Conservation (phyloP, 1,284 basidiomycete genomes). For the Peniophora sp. region DNA sequence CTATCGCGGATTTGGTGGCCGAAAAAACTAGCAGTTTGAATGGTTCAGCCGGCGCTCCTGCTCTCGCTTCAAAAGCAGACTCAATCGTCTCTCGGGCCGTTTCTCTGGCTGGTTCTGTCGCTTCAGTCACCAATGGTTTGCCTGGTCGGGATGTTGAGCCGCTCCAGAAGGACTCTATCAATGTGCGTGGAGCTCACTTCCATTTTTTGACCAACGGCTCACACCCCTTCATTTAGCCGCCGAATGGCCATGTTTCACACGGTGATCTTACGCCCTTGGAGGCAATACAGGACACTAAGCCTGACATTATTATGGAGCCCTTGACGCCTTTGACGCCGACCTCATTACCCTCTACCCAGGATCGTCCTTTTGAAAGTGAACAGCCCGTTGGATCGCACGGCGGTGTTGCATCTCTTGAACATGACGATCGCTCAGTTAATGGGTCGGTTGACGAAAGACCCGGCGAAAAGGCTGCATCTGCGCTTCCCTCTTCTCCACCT, state of each 20-base stretch:
- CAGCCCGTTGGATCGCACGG: not conserved
- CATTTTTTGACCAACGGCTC: no score
- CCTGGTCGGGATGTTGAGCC: no score
- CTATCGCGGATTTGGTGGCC: not conserved
- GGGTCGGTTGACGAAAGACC: not conserved
- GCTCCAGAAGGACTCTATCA: no score
- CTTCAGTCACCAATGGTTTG: no score
- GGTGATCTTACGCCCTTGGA: no score
- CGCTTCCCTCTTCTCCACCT: not conserved
- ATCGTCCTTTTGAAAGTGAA: conserved; percentile 4
- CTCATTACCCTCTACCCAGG: no score
- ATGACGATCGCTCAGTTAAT: not conserved
- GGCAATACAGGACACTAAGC: no score
- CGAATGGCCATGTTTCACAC: no score
- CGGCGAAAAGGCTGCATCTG: not conserved
- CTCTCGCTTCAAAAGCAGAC: not conserved
- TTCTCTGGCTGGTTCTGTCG: not conserved
- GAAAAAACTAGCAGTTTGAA: conserved; percentile 2
- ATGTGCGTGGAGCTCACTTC: no score
- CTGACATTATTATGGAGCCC: no score
- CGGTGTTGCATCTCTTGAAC: not conserved
- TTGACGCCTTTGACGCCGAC: no score
- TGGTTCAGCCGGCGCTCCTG: conserved; percentile 3
- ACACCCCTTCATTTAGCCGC: no score
- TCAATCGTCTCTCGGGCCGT: conserved; percentile 2